Evolutionary conservation across 2,329 filamentous ascomycete genomes (phyloP).

Genomic region (Blumeriella jaapii): DNA sequence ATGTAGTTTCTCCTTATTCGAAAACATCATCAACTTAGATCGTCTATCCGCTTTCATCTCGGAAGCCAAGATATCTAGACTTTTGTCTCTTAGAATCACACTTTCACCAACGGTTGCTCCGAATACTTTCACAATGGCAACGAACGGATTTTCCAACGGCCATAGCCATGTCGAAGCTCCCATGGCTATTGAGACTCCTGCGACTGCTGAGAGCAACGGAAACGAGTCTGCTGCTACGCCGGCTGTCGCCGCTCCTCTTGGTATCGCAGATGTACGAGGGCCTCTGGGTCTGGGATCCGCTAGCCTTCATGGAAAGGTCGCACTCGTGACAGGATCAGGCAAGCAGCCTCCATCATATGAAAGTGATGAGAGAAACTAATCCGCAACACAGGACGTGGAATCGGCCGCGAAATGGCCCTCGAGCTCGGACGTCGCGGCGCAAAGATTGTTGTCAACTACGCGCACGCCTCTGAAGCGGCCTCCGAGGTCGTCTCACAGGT

Average conservation of each 20-base stretch:
- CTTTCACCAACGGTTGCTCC: too few relatives aligned
- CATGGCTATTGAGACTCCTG: too few relatives aligned
- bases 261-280: conserved; percentile 4
- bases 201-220: too few relatives aligned
- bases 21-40: too few relatives aligned
- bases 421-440: conserved; percentile 55
- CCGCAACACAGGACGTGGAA: conserved; percentile 41
- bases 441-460: conserved; percentile 43
- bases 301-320: conserved; percentile 22
- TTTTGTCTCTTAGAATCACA: too few relatives aligned
- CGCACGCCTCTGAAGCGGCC: conserved; percentile 49
- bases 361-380: background rate
- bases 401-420: conserved; percentile 54
- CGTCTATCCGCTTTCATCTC: too few relatives aligned
- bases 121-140: too few relatives aligned
- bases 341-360: background rate
- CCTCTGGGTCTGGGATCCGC: conserved; percentile 5
- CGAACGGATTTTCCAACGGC: too few relatives aligned
- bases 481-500: conserved; percentile 55
- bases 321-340: conserved; percentile 28
- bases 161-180: too few relatives aligned
- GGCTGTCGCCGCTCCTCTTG: background rate
- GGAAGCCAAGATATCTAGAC: too few relatives aligned
- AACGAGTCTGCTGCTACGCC: background rate
- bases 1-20: too few relatives aligned